Percentiles rank a stretch among this genome's conserved stretches.
phyloP scores from a whole-genome alignment of 352 stramenopile species.

The Globisporangium polare region DNA sequence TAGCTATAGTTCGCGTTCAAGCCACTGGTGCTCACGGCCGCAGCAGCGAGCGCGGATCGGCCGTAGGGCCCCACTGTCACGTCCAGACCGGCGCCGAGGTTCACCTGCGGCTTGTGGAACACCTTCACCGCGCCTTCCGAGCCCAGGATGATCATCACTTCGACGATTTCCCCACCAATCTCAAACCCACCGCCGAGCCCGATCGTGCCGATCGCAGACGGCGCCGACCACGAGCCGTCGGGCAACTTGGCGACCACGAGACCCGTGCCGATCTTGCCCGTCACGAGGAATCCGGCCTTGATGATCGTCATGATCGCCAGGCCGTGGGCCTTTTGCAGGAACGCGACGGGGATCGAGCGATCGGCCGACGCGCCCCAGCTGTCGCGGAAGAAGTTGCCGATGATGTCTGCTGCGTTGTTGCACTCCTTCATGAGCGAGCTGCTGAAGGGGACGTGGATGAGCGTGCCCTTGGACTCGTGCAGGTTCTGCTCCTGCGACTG shows the following conservation, averaged over 20 bases:
- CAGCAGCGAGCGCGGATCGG: conserved; percentile 63
- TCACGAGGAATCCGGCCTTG: conserved; percentile 52
- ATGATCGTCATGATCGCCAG: conserved; percentile 55
- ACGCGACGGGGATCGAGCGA: conserved; percentile 38
- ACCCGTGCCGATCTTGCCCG: conserved; percentile 58
- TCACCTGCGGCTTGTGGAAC: conserved; percentile 76
- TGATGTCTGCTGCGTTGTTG: conserved; percentile 51
- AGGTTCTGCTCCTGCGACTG: conserved; percentile 35
- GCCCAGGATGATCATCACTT: conserved; percentile 92
- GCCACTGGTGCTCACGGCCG: conserved; percentile 45
- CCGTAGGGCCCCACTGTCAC: conserved; percentile 87
- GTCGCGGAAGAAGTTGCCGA: conserved; percentile 61
- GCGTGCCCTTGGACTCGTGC: conserved; percentile 27
- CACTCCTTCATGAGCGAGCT: conserved; percentile 51
- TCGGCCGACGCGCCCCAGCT: conserved; percentile 47
- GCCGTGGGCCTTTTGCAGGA: conserved; percentile 49
- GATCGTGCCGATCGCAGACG: conserved; percentile 87
- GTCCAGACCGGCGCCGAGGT: conserved; percentile 85
- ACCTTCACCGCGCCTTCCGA: conserved; percentile 81
- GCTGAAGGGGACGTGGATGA: conserved; percentile 42
- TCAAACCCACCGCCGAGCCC: conserved; percentile 81
- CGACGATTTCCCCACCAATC: conserved; percentile 86
- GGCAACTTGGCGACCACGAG: conserved; percentile 77
- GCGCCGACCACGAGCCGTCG: conserved; percentile 77
- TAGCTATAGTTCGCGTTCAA: conserved; percentile 92